A percentile compares a stretch with the other conserved stretches of the same genome.
Conservation (phyloP, 2,329 filamentous ascomycete species). For the Graphiopsis chlorocephala region DNA sequence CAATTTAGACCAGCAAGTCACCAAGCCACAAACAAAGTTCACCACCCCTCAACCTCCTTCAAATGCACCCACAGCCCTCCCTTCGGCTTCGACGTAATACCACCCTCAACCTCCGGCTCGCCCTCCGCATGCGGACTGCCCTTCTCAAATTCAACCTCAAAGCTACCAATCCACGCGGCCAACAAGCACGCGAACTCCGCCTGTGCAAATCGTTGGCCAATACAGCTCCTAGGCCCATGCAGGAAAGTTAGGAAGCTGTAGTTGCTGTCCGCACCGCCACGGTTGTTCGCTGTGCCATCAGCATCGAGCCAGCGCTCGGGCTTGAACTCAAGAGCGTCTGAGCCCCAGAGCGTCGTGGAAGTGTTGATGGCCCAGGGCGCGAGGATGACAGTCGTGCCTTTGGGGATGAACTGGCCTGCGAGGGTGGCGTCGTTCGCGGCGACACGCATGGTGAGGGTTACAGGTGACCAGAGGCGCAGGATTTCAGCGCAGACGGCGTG, state of each 20-base stretch:
- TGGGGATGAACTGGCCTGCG: conserved; percentile 63
- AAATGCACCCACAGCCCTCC: conserved; percentile 69
- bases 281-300: conserved; percentile 54
- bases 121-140: conserved; percentile 31
- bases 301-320: conserved; percentile 71
- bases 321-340: conserved; percentile 70
- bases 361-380: conserved; percentile 67
- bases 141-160: conserved; percentile 67
- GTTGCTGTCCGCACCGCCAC: conserved; percentile 71
- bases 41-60: conserved; percentile 67
- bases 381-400: conserved; percentile 67
- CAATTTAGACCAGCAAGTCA: neutral
- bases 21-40: neutral
- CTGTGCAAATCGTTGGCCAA: conserved; percentile 76
- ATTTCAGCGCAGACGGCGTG: conserved; percentile 76
- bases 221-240: conserved; percentile 82
- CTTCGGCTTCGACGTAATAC: conserved; percentile 69
- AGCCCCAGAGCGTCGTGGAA: conserved; percentile 68
- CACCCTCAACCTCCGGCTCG: conserved; percentile 65
- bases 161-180: conserved; percentile 72
- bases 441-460: conserved; percentile 67
- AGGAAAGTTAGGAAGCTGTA: conserved; percentile 79
- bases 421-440: conserved; percentile 64
- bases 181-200: conserved; percentile 82
- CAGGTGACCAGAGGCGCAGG: conserved; percentile 69